Evolutionary conservation across 345 rosid genomes (phyloP), one percentile per base, ranked within the genome.

Genomic region (Gossypium anomalum): DNA sequence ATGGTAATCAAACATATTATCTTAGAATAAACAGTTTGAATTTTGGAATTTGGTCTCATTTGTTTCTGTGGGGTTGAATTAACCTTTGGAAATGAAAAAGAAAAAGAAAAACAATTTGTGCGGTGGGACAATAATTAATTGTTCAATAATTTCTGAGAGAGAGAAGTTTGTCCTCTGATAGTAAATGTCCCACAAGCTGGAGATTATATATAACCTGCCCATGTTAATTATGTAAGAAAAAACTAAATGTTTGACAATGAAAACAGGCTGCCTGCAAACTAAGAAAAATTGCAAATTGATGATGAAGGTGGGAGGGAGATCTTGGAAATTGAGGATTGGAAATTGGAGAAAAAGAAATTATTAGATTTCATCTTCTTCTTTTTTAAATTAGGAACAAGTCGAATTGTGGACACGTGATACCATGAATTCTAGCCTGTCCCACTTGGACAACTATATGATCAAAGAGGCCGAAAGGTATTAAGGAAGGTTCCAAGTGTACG

Each of bases 371-470:
- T 67, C 3, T 67, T 67, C 3, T 67, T 67, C 1, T 22, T 23
- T 23, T 67, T 20, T 0, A 12, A 7, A 51, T 34, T 34, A 38
- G 38, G 68, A 73, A 67, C 57, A n/a, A 60, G 47, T 11, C 3
- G 69, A 22, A 23, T 62, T 67, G 16, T 29, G 53, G 67, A 59
- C 82, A 76, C 63, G 77, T 80, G 82, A 72, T 41, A 15, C 64
- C 56, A 44, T 16, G 82, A 43, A 59, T 23, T 65, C 62, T 58
- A 34, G 63, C 29, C 53, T 72, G 76, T 71, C 74, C 76, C 67
- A 58, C 34, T 64, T 49, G 69, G 45, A 10, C 53, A n/a, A 69
- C 41, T 17, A 55, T 16, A 68, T 60, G 68, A 56, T 57, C 12
- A 0, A 2, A 67, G 45, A 12, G 12, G 3, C 9, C 64, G 43